A percentile compares a stretch with the other conserved stretches of the same genome.
Conservation (phyloP, 2,329 filamentous ascomycete species). For the Colletotrichum gigasporum region DNA sequence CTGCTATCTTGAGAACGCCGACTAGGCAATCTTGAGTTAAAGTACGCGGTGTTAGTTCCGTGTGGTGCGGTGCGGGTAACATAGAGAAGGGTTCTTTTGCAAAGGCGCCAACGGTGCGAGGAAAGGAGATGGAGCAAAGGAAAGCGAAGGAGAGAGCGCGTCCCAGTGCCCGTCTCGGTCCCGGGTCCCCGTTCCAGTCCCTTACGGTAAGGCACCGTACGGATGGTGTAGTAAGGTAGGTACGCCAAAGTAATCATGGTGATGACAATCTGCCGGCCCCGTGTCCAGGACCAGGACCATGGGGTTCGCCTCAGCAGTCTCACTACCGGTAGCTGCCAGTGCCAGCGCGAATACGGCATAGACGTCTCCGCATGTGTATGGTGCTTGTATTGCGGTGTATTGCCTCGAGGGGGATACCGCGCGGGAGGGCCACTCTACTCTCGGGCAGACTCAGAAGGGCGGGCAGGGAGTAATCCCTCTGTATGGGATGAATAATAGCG, state of each 20-base stretch:
- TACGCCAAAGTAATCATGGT: not conserved
- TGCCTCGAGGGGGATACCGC: not conserved
- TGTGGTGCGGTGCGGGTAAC: slow-evolving; percentile 12
- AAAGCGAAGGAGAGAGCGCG: not conserved
- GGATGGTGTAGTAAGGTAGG: too few relatives aligned
- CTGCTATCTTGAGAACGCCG: slow-evolving; percentile 26
- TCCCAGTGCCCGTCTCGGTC: too few relatives aligned
- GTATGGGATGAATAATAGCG: slow-evolving; percentile 12
- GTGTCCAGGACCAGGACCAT: too few relatives aligned
- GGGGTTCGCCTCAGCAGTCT: too few relatives aligned
- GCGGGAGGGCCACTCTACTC: not conserved
- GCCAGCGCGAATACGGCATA: not conserved
- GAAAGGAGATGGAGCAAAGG: slow-evolving; percentile 3
- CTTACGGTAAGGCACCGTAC: too few relatives aligned
- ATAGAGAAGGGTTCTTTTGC: slow-evolving; percentile 18
- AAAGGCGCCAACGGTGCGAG: slow-evolving; percentile 9
- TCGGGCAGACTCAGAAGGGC: not conserved
- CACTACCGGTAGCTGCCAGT: not conserved
- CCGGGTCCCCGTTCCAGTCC: too few relatives aligned
- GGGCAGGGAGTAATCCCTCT: not conserved
- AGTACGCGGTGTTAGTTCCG: not conserved
- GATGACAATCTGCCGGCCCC: too few relatives aligned
- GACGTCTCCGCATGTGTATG: not conserved
- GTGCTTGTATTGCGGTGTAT: not conserved
- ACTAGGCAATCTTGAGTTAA: slow-evolving; percentile 16